These are phyloP conservation scores for Cystobasidium pallidum DNA, from an alignment of 1,284 basidiomycete species.

Conservation along the genomic window DNA sequence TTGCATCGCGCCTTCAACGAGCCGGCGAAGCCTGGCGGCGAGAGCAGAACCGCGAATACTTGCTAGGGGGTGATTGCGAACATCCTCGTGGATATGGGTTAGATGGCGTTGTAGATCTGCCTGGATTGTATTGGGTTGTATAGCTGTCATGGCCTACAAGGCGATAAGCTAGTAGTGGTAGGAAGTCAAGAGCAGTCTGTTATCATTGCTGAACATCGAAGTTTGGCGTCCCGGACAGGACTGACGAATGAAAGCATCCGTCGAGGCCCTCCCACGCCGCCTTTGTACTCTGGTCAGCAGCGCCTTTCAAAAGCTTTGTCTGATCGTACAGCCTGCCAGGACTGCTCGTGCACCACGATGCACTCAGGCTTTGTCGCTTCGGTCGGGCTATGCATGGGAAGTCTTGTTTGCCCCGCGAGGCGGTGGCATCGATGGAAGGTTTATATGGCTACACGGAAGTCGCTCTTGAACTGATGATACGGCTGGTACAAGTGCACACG, in stretches of 20 bases:
- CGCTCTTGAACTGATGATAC: background rate
- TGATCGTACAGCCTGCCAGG: background rate
- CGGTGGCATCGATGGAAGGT: background rate
- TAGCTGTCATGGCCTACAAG: slow-evolving; percentile 2
- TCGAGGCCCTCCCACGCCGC: background rate
- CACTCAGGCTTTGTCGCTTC: too few species aligned
- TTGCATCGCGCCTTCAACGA: background rate
- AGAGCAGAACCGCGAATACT: slow-evolving; percentile 19
- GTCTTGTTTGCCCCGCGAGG: background rate
- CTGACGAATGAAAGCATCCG: slow-evolving; percentile 5
- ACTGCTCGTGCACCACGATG: too few species aligned
- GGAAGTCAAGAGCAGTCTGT: slow-evolving; percentile 26
- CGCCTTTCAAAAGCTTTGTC: background rate
- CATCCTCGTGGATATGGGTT: slow-evolving; percentile 4
- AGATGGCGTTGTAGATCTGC: slow-evolving; percentile 4
- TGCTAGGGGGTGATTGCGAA: slow-evolving; percentile 9
- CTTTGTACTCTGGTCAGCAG: background rate
- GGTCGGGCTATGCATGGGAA: background rate
- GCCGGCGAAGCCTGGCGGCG: background rate
- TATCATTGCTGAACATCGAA: background rate
- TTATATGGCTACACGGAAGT: background rate
- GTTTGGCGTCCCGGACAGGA: background rate
- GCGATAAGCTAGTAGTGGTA: background rate
- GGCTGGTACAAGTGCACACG: background rate
- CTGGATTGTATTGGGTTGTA: background rate